A percentile compares a stretch with the other conserved stretches of the same genome.
Evolutionary conservation across 805 yeast genomes (phyloP).

Genomic region (Candida cerambycidarum): DNA sequence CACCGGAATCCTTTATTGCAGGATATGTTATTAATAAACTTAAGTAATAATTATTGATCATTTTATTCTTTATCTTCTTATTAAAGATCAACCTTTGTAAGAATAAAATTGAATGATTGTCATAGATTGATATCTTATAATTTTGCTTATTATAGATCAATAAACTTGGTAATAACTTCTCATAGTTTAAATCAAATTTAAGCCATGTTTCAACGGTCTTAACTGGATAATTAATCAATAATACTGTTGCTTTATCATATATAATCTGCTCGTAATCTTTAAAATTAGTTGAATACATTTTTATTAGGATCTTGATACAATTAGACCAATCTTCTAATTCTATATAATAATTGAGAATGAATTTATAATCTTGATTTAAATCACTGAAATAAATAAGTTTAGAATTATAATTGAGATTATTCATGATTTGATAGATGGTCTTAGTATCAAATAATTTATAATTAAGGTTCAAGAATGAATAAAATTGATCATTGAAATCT

Average conservation of each 20-base stretch:
- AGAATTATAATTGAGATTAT: slow-evolving; percentile 61
- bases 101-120: slow-evolving; percentile 67
- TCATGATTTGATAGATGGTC: slow-evolving; percentile 71
- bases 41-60: slow-evolving; percentile 69
- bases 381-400: slow-evolving; percentile 70
- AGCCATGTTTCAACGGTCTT: slow-evolving; percentile 81
- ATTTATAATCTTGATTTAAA: slow-evolving; percentile 64
- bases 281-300: slow-evolving; percentile 36
- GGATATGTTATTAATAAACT: slow-evolving; percentile 59
- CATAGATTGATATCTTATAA: slow-evolving; percentile 33
- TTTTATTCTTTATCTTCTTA: slow-evolving; percentile 39
- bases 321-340: slow-evolving; percentile 70
- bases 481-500: slow-evolving; percentile 24
- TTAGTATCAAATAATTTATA: slow-evolving; percentile 55
- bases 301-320: slow-evolving; percentile 59
- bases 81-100: slow-evolving; percentile 49
- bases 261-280: slow-evolving; percentile 33
- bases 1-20: neutral
- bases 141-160: slow-evolving; percentile 59
- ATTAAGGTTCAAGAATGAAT: slow-evolving; percentile 52
- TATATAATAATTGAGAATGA: slow-evolving; percentile 68
- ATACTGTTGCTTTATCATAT: slow-evolving; percentile 66
- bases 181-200: slow-evolving; percentile 56
- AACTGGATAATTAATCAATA: slow-evolving; percentile 66
- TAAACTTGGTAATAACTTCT: slow-evolving; percentile 71